These are phyloP conservation scores for Microcera coccophila DNA, from an alignment of 2,329 filamentous ascomycete species.

Conservation along the genomic window DNA sequence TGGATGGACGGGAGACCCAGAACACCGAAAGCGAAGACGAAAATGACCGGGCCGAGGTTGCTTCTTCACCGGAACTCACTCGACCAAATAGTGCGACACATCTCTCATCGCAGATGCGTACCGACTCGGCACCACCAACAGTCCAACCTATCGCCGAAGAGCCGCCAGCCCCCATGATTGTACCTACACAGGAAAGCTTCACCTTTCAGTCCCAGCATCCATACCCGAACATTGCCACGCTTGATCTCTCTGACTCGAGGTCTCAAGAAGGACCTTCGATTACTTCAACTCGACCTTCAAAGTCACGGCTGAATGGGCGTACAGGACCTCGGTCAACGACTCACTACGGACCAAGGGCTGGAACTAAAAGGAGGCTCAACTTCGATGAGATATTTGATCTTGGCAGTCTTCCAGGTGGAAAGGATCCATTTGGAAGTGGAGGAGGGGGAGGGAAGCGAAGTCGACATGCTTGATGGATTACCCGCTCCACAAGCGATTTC, in stretches of 20 bases:
- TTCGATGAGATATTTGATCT: constrained; percentile 70
- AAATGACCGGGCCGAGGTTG: constrained; percentile 56
- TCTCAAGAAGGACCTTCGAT: constrained; percentile 36
- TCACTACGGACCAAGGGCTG: constrained; percentile 60
- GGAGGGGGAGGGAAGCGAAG: constrained; percentile 47
- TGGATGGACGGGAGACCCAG: constrained; percentile 59
- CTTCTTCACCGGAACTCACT: constrained; percentile 56
- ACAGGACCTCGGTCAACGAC: constrained; percentile 26
- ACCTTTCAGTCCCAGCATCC: constrained; percentile 64
- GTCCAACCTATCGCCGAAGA: constrained; percentile 26
- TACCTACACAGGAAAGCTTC: constrained; percentile 59
- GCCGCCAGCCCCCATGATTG: constrained; percentile 40
- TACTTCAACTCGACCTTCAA: constrained; percentile 25
- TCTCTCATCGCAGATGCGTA: constrained; percentile 19
- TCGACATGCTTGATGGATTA: constrained; percentile 40
- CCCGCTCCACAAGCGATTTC: constrained; percentile 7
- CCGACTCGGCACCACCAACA: constrained; percentile 27
- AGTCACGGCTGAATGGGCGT: constrained; percentile 28
- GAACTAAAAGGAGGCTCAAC: constrained; percentile 69
- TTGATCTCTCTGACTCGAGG: constrained; percentile 54
- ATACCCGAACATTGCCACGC: constrained; percentile 58
- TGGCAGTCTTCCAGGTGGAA: constrained; percentile 58
- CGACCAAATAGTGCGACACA: constrained; percentile 44
- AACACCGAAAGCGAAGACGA: constrained; percentile 68
- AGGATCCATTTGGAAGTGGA: constrained; percentile 52